Evolutionary conservation across 192 early-diverging fungal genomes (phyloP), one percentile per base, ranked within the genome.

Genomic region (Thamnidium elegans): DNA sequence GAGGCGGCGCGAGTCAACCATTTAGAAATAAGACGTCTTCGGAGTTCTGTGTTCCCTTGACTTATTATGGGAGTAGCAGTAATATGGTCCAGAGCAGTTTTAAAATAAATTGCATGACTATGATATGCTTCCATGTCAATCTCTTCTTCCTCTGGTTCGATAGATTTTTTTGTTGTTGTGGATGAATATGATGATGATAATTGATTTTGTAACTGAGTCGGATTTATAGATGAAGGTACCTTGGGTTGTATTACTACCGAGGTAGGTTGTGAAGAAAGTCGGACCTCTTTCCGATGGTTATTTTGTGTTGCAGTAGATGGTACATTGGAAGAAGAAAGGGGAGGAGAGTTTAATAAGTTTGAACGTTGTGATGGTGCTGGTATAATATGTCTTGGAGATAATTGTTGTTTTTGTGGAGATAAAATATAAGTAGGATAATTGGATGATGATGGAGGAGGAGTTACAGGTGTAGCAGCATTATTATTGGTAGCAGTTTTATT

Each of bases 1-100:
- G 88, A 88, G 26, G 86, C 78, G 13, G 87, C 86, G 46, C 86
- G 77, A 14, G 85, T 80, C 66, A 93, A 90, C 80, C 79, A 34
- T 79, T 86, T 26, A 89, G 74, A 31, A 15, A 59, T 20, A 31
- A 59, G 39, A 23, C 58, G 58, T 23, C 36, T 17, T 59, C 58
- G 74, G 75, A 59, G 77, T 71, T 55, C 58, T 79, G 71, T 89
- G 89, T 59, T 45, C 36, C 58, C 58, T 48, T n/a, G 1, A n/a
- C 15, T 19, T 17, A 48, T 48, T 48, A 2, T 15, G 1, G 1
- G 9, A 39, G 36, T 10, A 39, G 36, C 36, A 39, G 36, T 10
- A 39, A 39, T 39, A 10, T 39, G 0, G 36, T 48, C 15, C 2
- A 59, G 43, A 45, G 58, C 43, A 42, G 13, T 59, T 19, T 59